A percentile compares a stretch with the other conserved stretches of the same genome.
Evolutionary conservation across 2,329 filamentous ascomycete genomes (phyloP).

Genomic region (Colletotrichum trifolii): DNA sequence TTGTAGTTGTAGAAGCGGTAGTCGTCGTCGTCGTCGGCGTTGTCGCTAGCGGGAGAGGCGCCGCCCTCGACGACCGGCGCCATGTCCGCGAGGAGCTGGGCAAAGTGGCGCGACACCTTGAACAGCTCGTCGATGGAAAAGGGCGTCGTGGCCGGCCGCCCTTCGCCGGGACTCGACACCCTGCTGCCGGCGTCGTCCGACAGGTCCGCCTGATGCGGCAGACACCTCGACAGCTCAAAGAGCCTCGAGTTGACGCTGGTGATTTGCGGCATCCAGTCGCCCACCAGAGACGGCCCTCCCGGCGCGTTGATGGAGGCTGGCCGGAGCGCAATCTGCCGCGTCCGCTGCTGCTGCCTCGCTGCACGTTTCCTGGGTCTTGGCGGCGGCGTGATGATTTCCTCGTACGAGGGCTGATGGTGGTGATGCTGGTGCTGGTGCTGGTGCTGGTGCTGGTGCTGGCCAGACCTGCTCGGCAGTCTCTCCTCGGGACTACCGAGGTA

Average conservation of each 20-base stretch:
- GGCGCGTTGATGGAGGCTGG: constrained; percentile 34
- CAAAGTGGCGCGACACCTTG: constrained; percentile 50
- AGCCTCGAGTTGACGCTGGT: constrained; percentile 51
- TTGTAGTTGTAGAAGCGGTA: too few species aligned
- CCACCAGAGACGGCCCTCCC: constrained; percentile 30
- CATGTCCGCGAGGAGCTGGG: constrained; percentile 47
- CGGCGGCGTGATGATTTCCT: constrained; percentile 3
- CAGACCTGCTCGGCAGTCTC: not conserved
- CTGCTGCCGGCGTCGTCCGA: constrained; percentile 20
- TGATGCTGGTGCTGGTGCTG: too few species aligned
- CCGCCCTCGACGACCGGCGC: constrained; percentile 24
- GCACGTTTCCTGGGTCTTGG: constrained; percentile 25
- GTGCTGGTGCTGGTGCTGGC: not conserved
- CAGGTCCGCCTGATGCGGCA: constrained; percentile 44
- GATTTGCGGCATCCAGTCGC: constrained; percentile 53
- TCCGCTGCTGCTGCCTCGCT: constrained; percentile 40
- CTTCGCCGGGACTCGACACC: constrained; percentile 39
- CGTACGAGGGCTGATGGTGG: not conserved
- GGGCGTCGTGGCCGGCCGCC: constrained; percentile 39
- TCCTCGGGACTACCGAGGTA: constrained; percentile 24
- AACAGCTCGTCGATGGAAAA: constrained; percentile 57
- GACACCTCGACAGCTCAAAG: constrained; percentile 49
- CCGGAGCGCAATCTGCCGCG: constrained; percentile 47
- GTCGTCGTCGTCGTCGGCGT: not conserved
- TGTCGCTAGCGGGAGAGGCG: constrained; percentile 28